Percentiles rank a stretch among this genome's conserved stretches.
Conservation (phyloP, 352 stramenopile genomes). For the Hyaloperonospora arabidopsidis region DNA sequence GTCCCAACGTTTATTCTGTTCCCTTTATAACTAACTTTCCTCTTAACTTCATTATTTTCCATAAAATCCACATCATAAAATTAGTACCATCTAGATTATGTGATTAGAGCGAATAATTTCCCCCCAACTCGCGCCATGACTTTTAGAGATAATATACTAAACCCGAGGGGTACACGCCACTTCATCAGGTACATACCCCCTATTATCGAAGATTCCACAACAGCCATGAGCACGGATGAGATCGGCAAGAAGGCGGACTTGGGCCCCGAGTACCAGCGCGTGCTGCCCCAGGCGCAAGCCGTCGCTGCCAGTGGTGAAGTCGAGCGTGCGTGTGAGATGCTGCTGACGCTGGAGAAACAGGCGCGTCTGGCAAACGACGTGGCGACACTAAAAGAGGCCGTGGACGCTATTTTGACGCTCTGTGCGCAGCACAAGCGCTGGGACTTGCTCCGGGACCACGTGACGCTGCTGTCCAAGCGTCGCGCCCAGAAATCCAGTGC, state of each 20-base stretch:
- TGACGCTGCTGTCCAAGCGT: constrained; percentile 82
- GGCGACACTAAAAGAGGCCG: constrained; percentile 75
- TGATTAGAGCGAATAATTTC: no score
- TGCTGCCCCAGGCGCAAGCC: constrained; percentile 60
- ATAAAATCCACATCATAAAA: no score
- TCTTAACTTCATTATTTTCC: no score
- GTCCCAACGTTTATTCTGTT: no score
- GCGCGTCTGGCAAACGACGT: constrained; percentile 77
- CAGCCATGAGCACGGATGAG: constrained; percentile 58
- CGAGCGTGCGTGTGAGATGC: constrained; percentile 66
- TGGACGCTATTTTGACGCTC: constrained; percentile 63
- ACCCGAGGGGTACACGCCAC: no score
- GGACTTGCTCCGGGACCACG: constrained; percentile 83
- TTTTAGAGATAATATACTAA: no score
- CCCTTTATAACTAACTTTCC: no score
- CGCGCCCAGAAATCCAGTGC: constrained; percentile 84
- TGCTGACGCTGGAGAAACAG: constrained; percentile 84
- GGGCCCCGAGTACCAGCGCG: constrained; percentile 47
- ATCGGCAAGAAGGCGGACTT: constrained; percentile 79
- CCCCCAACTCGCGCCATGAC: no score
- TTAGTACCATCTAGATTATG: no score
- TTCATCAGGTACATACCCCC: no score
- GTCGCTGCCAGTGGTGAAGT: constrained; percentile 68
- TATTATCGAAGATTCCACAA: no score
- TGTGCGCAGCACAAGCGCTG: constrained; percentile 83